phyloP scores from a whole-genome alignment of 257 asterid genomes.

The Agastache rugosa region DNA sequence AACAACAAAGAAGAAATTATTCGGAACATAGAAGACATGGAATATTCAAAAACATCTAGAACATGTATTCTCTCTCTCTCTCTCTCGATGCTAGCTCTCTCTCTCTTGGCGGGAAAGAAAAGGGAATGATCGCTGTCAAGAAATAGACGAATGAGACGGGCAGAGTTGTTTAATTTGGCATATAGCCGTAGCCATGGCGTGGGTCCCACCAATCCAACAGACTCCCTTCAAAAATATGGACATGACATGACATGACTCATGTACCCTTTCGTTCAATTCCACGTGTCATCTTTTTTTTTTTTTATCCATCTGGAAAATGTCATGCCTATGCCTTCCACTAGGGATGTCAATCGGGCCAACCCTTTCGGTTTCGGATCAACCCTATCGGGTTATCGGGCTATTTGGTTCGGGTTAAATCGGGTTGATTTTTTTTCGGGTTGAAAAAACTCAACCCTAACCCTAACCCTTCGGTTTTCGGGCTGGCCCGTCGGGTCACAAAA shows the following conservation, averaged over 20 bases:
- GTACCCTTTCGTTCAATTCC: conserved; percentile 31
- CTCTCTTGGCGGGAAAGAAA: conserved; percentile 64
- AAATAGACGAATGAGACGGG: conserved; percentile 49
- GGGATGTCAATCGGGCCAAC: no score
- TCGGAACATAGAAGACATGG: no score
- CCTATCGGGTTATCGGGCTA: no score
- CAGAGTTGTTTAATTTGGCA: conserved; percentile 33
- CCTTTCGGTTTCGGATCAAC: no score
- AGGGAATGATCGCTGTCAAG: conserved; percentile 56
- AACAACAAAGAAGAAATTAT: no score
- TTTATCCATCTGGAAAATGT: conserved; percentile 31
- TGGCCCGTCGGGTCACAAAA: no score
- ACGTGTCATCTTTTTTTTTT: conserved; percentile 40
- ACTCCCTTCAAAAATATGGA: conserved; percentile 37
- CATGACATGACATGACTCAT: conserved; percentile 28
- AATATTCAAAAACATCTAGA: no score
- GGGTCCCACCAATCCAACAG: conserved; percentile 49
- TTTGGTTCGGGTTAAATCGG: no score
- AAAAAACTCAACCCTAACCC: no score
- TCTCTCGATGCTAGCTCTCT: background rate
- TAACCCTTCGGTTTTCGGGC: no score
- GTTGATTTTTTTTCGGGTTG: no score
- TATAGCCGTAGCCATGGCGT: conserved; percentile 38
- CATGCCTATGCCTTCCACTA: background rate
- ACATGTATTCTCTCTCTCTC: background rate